These are phyloP conservation scores for Lactifluus piperatus DNA, from an alignment of 768 basidiomycete genomes.

Conservation along the genomic window DNA sequence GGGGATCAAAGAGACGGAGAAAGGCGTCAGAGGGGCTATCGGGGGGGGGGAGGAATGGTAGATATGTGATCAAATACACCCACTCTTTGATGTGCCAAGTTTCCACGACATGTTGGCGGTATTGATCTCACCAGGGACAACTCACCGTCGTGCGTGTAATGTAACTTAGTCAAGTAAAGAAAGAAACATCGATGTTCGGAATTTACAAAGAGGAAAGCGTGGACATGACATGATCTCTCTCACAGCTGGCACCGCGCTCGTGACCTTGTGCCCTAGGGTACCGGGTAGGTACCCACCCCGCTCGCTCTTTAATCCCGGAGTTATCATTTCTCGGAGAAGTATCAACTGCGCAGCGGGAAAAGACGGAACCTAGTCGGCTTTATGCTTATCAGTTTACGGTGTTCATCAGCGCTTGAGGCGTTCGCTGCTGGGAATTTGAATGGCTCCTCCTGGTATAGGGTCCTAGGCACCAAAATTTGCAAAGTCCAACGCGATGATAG, in stretches of 20 bases:
- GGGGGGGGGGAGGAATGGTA: background rate
- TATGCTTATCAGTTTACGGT: background rate
- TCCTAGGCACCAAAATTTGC: too few relatives aligned
- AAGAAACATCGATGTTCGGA: conserved; percentile 1
- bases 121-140: background rate
- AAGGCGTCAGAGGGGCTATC: background rate
- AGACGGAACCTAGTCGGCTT: conserved; percentile 1
- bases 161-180: background rate
- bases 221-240: background rate
- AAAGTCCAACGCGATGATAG: too few relatives aligned
- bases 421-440: background rate
- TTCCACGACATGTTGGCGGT: conserved; percentile 48
- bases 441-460: too few relatives aligned
- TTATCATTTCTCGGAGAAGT: too few relatives aligned
- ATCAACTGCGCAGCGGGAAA: background rate
- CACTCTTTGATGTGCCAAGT: conserved; percentile 33
- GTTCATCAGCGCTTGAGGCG: background rate
- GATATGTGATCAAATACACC: conserved; percentile 16
- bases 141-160: background rate
- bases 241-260: background rate
- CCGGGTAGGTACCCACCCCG: too few relatives aligned
- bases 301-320: too few relatives aligned
- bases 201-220: background rate
- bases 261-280: too few relatives aligned
- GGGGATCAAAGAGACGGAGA: background rate